Evolutionary conservation across 2,329 filamentous ascomycete species (phyloP), one percentile per base, ranked within the genome.

Genomic region (Diplodia scrobiculata): DNA sequence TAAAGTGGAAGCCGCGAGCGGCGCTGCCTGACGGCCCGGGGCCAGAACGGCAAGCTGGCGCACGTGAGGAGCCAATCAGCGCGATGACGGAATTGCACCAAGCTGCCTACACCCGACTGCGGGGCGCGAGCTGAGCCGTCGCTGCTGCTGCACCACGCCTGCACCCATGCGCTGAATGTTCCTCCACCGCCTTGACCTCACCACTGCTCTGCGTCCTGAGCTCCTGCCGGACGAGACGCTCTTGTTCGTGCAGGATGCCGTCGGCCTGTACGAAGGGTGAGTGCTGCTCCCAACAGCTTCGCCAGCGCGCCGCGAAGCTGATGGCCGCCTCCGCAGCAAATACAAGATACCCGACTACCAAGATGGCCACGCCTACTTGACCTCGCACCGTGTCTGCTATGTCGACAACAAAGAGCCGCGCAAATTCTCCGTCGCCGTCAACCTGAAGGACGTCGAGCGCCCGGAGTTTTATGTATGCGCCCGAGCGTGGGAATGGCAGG

Each of bases 191-290:
- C 86, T 98, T 78, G 94, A 99, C 81, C 87, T 99, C 74, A 99
- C 95, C 67, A 97, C 94, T 81, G 95, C 95, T 76, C 86, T 97
- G 76, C 91, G 95, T 84, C 95, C 95, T 73, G 90, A 89, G 68
- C 90, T 97, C 77, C 86, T 96, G 71, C 90, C 92, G 74, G 95
- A 97, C 83, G 95, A 99, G 85, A 90, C 91, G 72, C 84, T 98
- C 65, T 85, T 99, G 68, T 98, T 97, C 80, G 94, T 99, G 67
- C 94, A 98, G 82, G 93, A 98, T 84, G 93, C 92, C 78, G 93
- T 99, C 73, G 95, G 95, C 71, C 84, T 99, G 68, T 99, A 99
- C 81, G 92, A 98, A 84, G 95, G 95, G 92, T 96, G 84, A 80
- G 88, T 81, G 32, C 45, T 36, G 64, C 55, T 51, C 54, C 34